Percentiles rank a stretch among this genome's conserved stretches.
Evolutionary conservation across 441 rosid species (phyloP).

Genomic region (California macrophylla): DNA sequence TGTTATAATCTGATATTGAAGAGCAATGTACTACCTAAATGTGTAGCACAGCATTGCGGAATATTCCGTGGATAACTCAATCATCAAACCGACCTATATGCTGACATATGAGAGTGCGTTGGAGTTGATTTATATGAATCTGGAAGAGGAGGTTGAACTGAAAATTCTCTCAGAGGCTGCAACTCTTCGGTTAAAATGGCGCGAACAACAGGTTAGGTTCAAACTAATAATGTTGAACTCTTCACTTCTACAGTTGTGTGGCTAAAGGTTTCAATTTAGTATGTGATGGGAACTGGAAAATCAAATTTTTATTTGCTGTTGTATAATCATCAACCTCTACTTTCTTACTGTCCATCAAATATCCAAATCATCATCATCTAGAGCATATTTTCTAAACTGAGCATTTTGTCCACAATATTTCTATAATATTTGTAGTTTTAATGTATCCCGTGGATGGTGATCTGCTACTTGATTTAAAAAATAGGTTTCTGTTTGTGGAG

Average conservation of each 20-base stretch:
- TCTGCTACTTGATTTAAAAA: neutral
- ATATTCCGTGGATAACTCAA: slow-evolving; percentile 60
- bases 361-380: neutral
- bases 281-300: neutral
- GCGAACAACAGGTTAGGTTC: slow-evolving; percentile 63
- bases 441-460: neutral
- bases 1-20: neutral
- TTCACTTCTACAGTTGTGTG: neutral
- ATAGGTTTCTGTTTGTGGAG: neutral
- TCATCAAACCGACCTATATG: slow-evolving; percentile 88
- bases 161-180: slow-evolving; percentile 76
- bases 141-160: slow-evolving; percentile 79
- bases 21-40: neutral
- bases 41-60: slow-evolving; percentile 60
- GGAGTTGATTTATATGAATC: slow-evolving; percentile 74
- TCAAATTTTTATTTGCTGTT: neutral
- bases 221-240: neutral
- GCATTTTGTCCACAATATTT: neutral
- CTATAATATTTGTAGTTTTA: neutral
- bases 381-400: neutral
- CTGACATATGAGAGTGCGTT: slow-evolving; percentile 93
- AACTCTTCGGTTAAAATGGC: slow-evolving; percentile 64
- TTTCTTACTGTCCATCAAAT: neutral
- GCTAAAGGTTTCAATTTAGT: neutral
- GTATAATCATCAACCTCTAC: neutral